Conservation (phyloP, 148 eudicot species). For the Oxyria digyna region DNA sequence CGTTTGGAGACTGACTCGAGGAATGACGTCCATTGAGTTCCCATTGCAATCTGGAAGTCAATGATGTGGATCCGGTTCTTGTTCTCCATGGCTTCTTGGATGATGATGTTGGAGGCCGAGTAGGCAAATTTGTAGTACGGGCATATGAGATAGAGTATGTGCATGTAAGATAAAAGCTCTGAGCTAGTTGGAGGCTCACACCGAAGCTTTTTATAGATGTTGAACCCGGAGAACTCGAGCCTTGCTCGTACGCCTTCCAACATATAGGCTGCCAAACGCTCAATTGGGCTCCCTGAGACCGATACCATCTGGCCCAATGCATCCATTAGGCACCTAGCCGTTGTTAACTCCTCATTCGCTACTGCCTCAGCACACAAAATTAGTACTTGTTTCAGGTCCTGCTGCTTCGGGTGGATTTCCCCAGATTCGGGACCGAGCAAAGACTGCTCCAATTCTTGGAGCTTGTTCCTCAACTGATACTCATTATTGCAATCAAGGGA, state of each 20-base stretch:
- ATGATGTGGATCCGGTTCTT: constrained; percentile 63
- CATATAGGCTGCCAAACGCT: constrained; percentile 77
- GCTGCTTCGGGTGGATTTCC: constrained; percentile 28
- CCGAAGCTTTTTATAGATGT: constrained; percentile 62
- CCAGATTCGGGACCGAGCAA: constrained; percentile 53
- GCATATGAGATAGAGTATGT: constrained; percentile 43
- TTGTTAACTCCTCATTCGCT: constrained; percentile 28
- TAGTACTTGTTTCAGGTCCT: constrained; percentile 52
- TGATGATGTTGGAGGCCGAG: constrained; percentile 44
- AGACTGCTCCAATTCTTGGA: constrained; percentile 39
- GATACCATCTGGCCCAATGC: constrained; percentile 58
- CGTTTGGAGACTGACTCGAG: constrained; percentile 41
- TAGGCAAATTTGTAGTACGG: constrained; percentile 80
- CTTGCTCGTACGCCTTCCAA: constrained; percentile 79
- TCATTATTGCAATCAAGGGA: constrained; percentile 46
- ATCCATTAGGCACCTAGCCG: constrained; percentile 35
- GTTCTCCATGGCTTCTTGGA: constrained; percentile 48
- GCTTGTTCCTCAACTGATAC: constrained; percentile 22
- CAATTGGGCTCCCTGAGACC: constrained; percentile 55
- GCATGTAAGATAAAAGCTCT: constrained; percentile 71
- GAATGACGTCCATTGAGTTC: constrained; percentile 67
- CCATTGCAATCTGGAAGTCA: constrained; percentile 82
- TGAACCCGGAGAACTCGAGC: constrained; percentile 49
- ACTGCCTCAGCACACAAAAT: constrained; percentile 53
- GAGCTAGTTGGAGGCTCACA: constrained; percentile 66